Evolutionary conservation across 768 basidiomycete genomes (phyloP), one percentile per base, ranked within the genome.

Genomic region (Lenzites betulinus): DNA sequence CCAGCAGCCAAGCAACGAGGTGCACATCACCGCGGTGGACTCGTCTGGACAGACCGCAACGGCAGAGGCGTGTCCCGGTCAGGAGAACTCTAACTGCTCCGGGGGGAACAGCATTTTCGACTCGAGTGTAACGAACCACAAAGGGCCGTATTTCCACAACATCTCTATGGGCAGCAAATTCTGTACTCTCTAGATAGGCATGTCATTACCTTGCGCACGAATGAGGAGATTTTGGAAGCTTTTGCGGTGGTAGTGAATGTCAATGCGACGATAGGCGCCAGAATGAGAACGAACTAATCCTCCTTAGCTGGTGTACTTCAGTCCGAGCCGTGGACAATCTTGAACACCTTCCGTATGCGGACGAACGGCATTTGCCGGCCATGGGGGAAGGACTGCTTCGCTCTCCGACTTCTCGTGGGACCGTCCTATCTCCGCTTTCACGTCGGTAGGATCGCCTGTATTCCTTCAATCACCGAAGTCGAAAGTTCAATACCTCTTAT

Each of bases 1-100:
- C 70, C 74, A 71, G 42, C 81, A 83, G 63, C 73, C 80, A 3
- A 74, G 74, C 20, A 80, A 81, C 7, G 83, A 84, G 66, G 71
- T 80, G 11, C 68, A 81, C 67, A 78, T 84, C 63, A 70, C 71
- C 6, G 57, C 67, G 12, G 62, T 63, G 46, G 62, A 58, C 20
- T 20, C 47, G 22, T 39, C 51, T n/a, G 74, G 74, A 2, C 66
- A 71, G 52, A 47, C 33, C 11, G 67, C 59, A 2, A 69, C 69
- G 35, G 68, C 76, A 15, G 65, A 76, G 15, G 54, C 62, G 0
- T 79, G 78, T 62, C 70, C 69, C 1, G 78, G 77, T 12, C 76
- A 79, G 63, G 78, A 79, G 68, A 78, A 79, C 59, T 51, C 48
- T 46, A 42, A 57, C 39, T 67, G 64, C 43, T 23, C 48, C 4